Conservation (phyloP, 495 filamentous ascomycete genomes). For the Oleoguttula mirabilis region DNA sequence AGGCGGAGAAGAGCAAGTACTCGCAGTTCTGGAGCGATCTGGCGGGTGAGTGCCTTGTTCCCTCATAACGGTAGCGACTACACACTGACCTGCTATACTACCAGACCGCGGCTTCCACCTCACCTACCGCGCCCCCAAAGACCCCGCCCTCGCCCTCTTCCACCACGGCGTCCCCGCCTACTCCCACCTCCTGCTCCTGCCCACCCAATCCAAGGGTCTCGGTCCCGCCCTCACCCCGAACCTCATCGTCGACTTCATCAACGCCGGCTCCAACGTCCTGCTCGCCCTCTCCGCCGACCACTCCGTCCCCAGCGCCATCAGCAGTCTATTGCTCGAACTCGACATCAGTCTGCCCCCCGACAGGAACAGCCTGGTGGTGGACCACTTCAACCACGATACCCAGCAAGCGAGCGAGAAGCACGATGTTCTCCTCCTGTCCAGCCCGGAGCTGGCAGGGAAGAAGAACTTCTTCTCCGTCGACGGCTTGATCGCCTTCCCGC, state of each 20-base stretch:
- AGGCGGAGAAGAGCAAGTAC: constrained; percentile 63
- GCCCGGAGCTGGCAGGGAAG: constrained; percentile 44
- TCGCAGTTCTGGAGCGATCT: constrained; percentile 73
- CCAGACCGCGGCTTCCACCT: constrained; percentile 73
- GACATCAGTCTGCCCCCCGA: constrained; percentile 84
- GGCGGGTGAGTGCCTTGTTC: constrained; percentile 45
- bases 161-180: constrained; percentile 74
- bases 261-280: constrained; percentile 83
- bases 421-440: constrained; percentile 70
- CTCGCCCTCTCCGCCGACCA: constrained; percentile 68
- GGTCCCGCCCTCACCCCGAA: constrained; percentile 80
- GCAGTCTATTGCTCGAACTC: constrained; percentile 77
- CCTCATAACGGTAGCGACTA: background rate
- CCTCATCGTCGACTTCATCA: constrained; percentile 79
- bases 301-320: constrained; percentile 62
- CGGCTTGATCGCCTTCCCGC: constrained; percentile 66
- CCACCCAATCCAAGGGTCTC: constrained; percentile 78
- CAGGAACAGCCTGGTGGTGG: constrained; percentile 68
- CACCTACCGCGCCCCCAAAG: constrained; percentile 75
- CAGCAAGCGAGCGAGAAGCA: constrained; percentile 66
- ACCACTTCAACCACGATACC: constrained; percentile 91
- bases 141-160: constrained; percentile 70
- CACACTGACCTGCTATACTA: background rate
- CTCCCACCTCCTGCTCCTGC: constrained; percentile 82
- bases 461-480: constrained; percentile 69